Base-by-base conservation (phyloP, 2,329 filamentous ascomycete genomes). In the Clathrospora elynae region DNA sequence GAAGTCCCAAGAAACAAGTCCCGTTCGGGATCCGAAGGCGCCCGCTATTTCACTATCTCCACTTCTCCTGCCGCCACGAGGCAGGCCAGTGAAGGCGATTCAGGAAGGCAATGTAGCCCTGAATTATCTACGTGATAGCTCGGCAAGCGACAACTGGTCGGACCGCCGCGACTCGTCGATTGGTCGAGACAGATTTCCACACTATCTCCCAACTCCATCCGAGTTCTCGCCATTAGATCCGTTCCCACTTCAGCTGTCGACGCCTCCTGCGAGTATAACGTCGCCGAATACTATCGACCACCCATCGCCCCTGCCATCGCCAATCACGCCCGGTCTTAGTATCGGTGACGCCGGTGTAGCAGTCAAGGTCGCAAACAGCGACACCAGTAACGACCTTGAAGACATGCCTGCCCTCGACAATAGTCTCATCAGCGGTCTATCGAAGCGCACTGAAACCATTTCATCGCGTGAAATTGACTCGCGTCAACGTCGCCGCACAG, bases 351-450 rank as follows among this genome's bases (percentile, higher is more conserved):
- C 37, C 10, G 65, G 64, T 18, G 46, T 69, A 7, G 40, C 52
- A 8, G 66, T 71, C 20, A 69, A 68, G 42, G 67, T 71, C 9
- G 68, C 66, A 6, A 60, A 55, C 37, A 71, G 68, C 40, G 67
- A 69, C 14, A 60, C 53, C 8, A 60, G 58, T 37, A 63, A 63
- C 18, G 65, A 68, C 6, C 38, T 42, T 20, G 66, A 69, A 6
- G 66, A 68, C 8, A 43, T 62, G 10, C 28, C 50, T 5, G 38
- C 61, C 11, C 51, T 59, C 3, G 55, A 62, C 3, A 57, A 47
- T 2, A 61, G 61, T 16, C 35, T 62, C 30, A 53, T 66, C 26
- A 57, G 59, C 6, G 46, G 51, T 2, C 55, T 55, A n/a, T 33
- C 53, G 9, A 54, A 51, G 12, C 59, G 54, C 44, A 51, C 59